Percentiles rank a stretch among this genome's conserved stretches.
These are phyloP conservation scores for Alternaria sp. DNA, from an alignment of 2,329 filamentous ascomycete species.

Conservation along the genomic window DNA sequence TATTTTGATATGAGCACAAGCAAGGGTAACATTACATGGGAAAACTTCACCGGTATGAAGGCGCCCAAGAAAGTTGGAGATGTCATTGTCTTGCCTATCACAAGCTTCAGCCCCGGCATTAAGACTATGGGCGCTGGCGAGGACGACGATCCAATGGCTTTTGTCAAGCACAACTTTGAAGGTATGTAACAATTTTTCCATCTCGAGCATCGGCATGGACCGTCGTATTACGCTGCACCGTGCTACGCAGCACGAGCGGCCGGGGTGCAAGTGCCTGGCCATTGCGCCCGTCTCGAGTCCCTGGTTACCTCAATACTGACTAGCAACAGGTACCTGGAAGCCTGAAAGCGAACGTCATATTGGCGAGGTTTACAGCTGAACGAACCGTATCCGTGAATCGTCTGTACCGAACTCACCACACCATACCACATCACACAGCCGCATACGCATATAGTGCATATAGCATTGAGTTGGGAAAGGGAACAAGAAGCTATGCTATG, in stretches of 20 bases:
- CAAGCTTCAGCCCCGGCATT: conserved; percentile 94
- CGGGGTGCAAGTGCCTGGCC: neutral
- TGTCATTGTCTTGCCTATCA: conserved; percentile 92
- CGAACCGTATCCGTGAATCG: neutral
- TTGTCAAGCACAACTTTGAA: conserved; percentile 96
- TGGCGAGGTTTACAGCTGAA: conserved; percentile 45
- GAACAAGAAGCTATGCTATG: neutral
- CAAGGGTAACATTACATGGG: conserved; percentile 79
- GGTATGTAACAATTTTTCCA: conserved; percentile 65
- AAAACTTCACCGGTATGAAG: conserved; percentile 88
- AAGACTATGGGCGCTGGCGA: conserved; percentile 91
- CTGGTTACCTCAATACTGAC: conserved; percentile 35
- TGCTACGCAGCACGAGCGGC: conserved; percentile 1
- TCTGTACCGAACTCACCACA: neutral
- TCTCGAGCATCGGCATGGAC: conserved; percentile 3
- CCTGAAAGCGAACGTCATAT: conserved; percentile 48
- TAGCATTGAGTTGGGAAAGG: neutral
- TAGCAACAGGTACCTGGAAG: conserved; percentile 47
- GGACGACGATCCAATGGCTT: conserved; percentile 91
- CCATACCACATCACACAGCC: neutral
- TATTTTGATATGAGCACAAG: conserved; percentile 83
- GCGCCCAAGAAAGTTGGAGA: conserved; percentile 87
- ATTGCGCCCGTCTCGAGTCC: conserved; percentile 11
- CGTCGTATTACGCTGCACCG: conserved; percentile 8
- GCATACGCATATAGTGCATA: neutral